A percentile compares a stretch with the other conserved stretches of the same genome.
Evolutionary conservation across 495 filamentous ascomycete genomes (phyloP).

Genomic region (Pseudoneurospora amorphoporcata): DNA sequence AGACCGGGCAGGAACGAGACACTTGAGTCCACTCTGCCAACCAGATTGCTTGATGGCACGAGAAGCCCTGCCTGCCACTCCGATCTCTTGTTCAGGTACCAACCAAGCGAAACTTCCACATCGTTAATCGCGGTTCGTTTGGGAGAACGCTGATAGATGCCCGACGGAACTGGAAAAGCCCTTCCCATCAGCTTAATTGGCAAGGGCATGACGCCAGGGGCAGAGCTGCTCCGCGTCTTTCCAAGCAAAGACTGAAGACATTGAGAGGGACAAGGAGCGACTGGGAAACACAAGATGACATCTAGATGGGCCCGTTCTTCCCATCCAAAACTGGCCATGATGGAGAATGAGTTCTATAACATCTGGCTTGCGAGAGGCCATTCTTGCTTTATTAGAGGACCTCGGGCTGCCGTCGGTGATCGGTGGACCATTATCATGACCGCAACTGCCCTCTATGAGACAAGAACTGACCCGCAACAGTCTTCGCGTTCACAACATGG

Average conservation of each 20-base stretch:
- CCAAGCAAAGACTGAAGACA: background rate
- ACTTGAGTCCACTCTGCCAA: background rate
- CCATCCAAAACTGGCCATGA: background rate
- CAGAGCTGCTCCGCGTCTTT: background rate
- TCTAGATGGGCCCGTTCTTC: background rate
- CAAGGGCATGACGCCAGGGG: background rate
- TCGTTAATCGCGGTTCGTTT: background rate
- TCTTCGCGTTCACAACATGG: background rate
- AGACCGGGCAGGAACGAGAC: background rate
- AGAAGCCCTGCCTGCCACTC: background rate
- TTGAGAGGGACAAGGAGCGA: background rate
- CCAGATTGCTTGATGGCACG: background rate
- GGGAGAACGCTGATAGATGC: background rate
- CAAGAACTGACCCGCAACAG: background rate
- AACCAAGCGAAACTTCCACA: background rate
- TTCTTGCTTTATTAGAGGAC: background rate
- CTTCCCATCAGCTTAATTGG: background rate
- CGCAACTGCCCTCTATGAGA: background rate
- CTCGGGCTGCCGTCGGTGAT: background rate
- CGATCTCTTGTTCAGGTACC: background rate
- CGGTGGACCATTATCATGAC: background rate
- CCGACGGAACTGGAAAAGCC: background rate
- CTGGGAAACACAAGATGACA: background rate
- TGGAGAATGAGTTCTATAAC: background rate
- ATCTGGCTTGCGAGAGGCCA: background rate